Evolutionary conservation across 805 yeast species (phyloP), one percentile per base, ranked within the genome.

Genomic region (Clavispora carvajalis): DNA sequence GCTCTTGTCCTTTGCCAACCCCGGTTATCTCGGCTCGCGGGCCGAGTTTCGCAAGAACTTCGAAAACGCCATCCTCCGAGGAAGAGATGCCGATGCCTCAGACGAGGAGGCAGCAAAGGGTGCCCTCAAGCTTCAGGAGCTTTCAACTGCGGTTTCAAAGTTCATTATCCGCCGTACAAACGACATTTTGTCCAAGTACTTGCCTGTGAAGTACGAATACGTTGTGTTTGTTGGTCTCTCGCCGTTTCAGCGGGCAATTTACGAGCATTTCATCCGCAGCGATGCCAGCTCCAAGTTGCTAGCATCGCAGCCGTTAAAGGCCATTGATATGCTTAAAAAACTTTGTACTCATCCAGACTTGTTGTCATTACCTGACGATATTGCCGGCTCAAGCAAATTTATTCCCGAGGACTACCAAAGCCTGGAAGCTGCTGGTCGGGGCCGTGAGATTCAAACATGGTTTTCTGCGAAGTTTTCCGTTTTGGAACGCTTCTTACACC

Each of bases 131-230:
- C 67, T 93, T 37, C 65, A 67, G 16, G 88, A 85, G 50, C 65
- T 93, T 36, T 80, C 91, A 0, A 76, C 70, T 22, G 58, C 89
- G 34, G 99, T 93, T 2, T 85, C 90, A 24, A 83, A 80, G 51
- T 91, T 91, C 59, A 93, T 93, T 58, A 93, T 93, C 44, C 76
- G 99, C 58, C 79, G 99, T 57, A 89, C 98, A 0, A 93, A 93
- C 65, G 99, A 93, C 60, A 86, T 93, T 52, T 69, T 93, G 40
- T 83, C 96, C 22, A 91, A 93, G 62, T 93, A 93, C 57, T 71
- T 93, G 44, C 99, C 99, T 0, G 87, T 95, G 47, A 93, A 93
- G 61, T 90, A 89, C 58, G 99, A 93, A 60, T 95, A 93, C 61
- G 98, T 93, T 17, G 85, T 93, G n/a, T 93, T 91, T 60, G 89